Evolutionary conservation across 208 protist species (phyloP).

Genomic region (Acanthamoeba pearcei): DNA sequence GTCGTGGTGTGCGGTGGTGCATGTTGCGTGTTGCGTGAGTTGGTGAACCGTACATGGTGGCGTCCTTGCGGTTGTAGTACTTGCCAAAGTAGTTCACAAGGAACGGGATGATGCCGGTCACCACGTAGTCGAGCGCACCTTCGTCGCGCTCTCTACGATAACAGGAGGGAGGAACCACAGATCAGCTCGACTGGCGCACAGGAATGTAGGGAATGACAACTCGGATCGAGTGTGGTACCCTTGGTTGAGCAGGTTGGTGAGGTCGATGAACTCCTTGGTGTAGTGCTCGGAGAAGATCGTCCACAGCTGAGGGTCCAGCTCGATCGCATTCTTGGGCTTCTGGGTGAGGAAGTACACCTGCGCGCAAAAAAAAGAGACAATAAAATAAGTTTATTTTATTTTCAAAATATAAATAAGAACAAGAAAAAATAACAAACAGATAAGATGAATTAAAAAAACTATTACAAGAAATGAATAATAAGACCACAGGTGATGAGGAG

Average conservation of each 20-base stretch:
- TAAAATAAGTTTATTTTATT: too few species aligned
- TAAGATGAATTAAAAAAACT: not conserved
- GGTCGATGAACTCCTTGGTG: not conserved
- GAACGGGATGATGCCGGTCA: not conserved
- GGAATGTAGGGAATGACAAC: not conserved
- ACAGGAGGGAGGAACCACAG: not conserved
- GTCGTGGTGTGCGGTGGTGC: too few species aligned
- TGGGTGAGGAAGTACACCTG: constrained; percentile 57
- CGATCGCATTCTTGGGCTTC: constrained; percentile 52
- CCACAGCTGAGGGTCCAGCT: constrained; percentile 59
- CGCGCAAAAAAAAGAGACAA: too few species aligned
- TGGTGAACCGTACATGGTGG: not conserved
- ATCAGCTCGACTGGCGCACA: not conserved
- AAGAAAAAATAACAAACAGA: too few species aligned
- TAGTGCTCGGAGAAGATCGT: constrained; percentile 31
- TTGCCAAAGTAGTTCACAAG: constrained; percentile 38
- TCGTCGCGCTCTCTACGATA: not conserved
- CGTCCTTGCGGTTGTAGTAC: constrained; percentile 44
- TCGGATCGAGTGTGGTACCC: not conserved
- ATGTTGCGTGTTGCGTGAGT: too few species aligned
- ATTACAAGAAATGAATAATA: too few species aligned
- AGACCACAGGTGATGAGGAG: too few species aligned
- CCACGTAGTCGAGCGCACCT: not conserved
- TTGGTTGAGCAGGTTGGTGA: constrained; percentile 19
- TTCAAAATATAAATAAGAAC: not conserved